These are phyloP conservation scores for Volvox africanus DNA, from an alignment of 139 green algal species.

Conservation along the genomic window DNA sequence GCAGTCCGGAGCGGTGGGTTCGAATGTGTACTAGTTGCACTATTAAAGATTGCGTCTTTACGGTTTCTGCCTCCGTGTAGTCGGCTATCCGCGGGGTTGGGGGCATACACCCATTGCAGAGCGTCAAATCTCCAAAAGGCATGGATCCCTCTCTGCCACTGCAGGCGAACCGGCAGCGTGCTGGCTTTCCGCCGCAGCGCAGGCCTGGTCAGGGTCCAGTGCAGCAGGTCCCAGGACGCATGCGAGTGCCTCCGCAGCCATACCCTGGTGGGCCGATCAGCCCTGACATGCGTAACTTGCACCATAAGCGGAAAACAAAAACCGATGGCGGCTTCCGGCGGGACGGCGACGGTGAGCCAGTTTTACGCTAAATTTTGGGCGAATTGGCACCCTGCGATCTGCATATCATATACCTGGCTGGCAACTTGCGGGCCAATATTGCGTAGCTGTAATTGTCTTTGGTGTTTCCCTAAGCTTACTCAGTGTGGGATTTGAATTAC, in stretches of 20 bases:
- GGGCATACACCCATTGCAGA: no score
- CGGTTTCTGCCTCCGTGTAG: no score
- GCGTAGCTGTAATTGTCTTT: no score
- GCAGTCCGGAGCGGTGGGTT: slow-evolving; percentile 31
- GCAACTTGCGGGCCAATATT: no score
- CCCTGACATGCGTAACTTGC: slow-evolving; percentile 44
- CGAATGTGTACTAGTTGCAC: background rate
- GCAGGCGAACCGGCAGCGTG: slow-evolving; percentile 20
- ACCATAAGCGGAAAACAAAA: slow-evolving; percentile 45
- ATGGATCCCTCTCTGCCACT: background rate
- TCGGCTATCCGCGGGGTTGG: no score
- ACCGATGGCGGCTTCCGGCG: slow-evolving; percentile 29
- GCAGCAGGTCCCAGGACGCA: background rate
- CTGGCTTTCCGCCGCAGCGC: slow-evolving; percentile 34
- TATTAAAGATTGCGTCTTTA: no score
- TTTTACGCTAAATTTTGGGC: no score
- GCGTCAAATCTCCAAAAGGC: no score
- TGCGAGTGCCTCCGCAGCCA: background rate
- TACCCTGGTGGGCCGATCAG: slow-evolving; percentile 22
- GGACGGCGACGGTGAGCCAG: slow-evolving; percentile 2
- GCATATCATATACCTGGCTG: no score
- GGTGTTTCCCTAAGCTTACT: no score
- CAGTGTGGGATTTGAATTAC: no score
- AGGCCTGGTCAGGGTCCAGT: slow-evolving; percentile 1
- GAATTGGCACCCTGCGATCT: no score